Evolutionary conservation across 108 stramenopile species (phyloP).

Genomic region (Cyclotella baltica): DNA sequence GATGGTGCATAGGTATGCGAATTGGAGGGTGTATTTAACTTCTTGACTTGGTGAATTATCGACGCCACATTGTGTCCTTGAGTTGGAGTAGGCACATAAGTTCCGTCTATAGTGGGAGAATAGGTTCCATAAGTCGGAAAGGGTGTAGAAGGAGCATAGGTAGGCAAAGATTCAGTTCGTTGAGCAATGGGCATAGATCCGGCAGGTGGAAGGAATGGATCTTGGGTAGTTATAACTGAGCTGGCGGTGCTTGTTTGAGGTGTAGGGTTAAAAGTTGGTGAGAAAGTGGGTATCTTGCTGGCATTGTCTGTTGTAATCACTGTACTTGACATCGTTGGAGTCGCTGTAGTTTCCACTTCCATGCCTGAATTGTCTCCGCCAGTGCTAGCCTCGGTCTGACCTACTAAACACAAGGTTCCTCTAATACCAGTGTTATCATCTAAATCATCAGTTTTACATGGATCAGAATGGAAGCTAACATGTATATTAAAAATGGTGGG

Average conservation of each 20-base stretch:
- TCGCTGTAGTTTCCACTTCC: neutral
- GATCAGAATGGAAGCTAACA: constrained; percentile 15
- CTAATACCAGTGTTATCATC: constrained; percentile 27
- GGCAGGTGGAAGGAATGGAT: constrained; percentile 19
- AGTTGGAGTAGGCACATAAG: constrained; percentile 9
- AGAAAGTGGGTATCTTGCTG: neutral
- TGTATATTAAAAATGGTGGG: constrained; percentile 21
- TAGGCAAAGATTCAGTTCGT: neutral
- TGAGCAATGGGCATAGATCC: neutral
- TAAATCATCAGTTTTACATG: constrained; percentile 16
- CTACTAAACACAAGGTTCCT: constrained; percentile 35
- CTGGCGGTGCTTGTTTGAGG: neutral
- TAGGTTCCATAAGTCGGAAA: constrained; percentile 12
- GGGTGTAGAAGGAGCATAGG: constrained; percentile 16
- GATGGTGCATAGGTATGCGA: constrained; percentile 11
- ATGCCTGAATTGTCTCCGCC: neutral
- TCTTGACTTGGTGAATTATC: neutral
- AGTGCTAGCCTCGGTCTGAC: neutral
- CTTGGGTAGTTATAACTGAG: neutral
- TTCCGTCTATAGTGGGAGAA: neutral
- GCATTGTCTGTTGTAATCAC: neutral
- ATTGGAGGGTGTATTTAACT: neutral
- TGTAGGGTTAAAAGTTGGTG: constrained; percentile 1
- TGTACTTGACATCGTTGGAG: constrained; percentile 3
- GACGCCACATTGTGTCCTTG: neutral